A percentile compares a stretch with the other conserved stretches of the same genome.
Evolutionary conservation across 345 rosid species (phyloP).

Genomic region (Arabidopsis arenosa): DNA sequence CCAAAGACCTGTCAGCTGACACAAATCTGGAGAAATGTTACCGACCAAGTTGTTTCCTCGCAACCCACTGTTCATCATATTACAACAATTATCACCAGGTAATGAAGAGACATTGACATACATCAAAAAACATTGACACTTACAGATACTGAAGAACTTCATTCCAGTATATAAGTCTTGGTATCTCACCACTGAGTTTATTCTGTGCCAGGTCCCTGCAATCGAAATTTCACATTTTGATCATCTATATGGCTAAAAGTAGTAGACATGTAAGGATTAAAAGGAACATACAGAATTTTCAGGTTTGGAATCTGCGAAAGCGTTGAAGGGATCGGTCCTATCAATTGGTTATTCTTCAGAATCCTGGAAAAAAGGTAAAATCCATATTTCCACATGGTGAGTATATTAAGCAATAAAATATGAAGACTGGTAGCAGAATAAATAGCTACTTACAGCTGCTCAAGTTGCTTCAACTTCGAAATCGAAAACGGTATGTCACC

Average conservation of each 20-base stretch:
- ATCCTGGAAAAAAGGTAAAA: conserved; percentile 47
- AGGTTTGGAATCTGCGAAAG: conserved; percentile 94
- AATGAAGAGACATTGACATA: conserved; percentile 1
- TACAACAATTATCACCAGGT: conserved; percentile 8
- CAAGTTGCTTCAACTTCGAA: conserved; percentile 88
- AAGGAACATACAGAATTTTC: conserved; percentile 72
- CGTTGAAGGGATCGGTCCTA: conserved; percentile 89
- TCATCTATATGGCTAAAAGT: not conserved
- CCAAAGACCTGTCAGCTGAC: conserved; percentile 96
- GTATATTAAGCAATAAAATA: not conserved
- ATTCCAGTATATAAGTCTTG: conserved; percentile 98
- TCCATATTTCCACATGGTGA: conserved; percentile 17
- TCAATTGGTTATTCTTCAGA: conserved; percentile 87
- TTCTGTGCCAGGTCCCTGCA: conserved; percentile 92
- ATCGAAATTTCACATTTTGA: not conserved
- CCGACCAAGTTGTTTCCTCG: conserved; percentile 95
- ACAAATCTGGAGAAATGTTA: conserved; percentile 82
- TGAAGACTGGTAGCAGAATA: not conserved
- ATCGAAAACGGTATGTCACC: conserved; percentile 95
- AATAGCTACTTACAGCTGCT: conserved; percentile 63
- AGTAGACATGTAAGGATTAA: conserved; percentile 6
- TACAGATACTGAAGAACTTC: conserved; percentile 98
- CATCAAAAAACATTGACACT: conserved; percentile 41
- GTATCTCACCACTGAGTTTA: conserved; percentile 89
- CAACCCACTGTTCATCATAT: conserved; percentile 64